These are phyloP conservation scores for Orobanche coerulescens DNA, from an alignment of 257 asterid genomes.

Conservation along the genomic window DNA sequence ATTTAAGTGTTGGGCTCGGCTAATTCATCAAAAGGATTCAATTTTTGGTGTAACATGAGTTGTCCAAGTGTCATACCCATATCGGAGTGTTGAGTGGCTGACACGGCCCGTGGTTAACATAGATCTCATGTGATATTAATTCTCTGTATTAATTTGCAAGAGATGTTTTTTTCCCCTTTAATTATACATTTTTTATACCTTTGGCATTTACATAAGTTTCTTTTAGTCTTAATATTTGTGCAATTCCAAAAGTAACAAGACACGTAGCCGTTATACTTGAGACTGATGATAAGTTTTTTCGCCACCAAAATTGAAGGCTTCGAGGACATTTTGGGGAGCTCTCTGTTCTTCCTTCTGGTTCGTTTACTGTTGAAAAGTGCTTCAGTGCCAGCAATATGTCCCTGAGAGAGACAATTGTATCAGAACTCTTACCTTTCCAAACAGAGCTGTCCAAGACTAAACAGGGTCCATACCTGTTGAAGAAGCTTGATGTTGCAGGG, in stretches of 20 bases:
- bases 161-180: neutral
- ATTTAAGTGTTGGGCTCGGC: too few relatives aligned
- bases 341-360: constrained; percentile 65
- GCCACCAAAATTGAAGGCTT: constrained; percentile 40
- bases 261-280: neutral
- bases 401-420: constrained; percentile 73
- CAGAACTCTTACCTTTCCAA: constrained; percentile 59
- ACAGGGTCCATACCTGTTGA: constrained; percentile 91
- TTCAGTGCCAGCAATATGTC: constrained; percentile 57
- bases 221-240: neutral
- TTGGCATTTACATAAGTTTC: neutral
- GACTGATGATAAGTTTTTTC: constrained; percentile 19
- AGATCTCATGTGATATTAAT: constrained; percentile 2
- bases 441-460: constrained; percentile 67
- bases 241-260: neutral
- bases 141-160: neutral
- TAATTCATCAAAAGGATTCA: too few relatives aligned
- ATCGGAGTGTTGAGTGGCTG: too few relatives aligned
- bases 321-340: constrained; percentile 91
- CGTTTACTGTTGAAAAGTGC: constrained; percentile 83
- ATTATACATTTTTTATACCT: neutral
- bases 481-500: constrained; percentile 92
- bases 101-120: too few relatives aligned
- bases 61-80: too few relatives aligned
- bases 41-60: too few relatives aligned